Evolutionary conservation across 2,329 filamentous ascomycete species (phyloP).

Genomic region (Colletotrichum kahawae): DNA sequence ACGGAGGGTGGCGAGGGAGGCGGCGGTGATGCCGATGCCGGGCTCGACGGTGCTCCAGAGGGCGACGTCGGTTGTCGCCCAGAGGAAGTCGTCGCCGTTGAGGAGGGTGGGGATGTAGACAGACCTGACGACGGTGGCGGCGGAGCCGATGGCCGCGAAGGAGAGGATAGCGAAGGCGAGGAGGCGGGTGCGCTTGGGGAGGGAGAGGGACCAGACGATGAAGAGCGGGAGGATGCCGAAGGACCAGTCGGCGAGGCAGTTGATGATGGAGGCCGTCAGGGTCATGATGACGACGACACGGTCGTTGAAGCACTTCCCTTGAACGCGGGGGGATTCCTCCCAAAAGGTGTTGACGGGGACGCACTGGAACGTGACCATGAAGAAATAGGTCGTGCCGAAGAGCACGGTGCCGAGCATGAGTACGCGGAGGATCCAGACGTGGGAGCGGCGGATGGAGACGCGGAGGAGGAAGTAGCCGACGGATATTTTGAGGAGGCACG

Average conservation of each 20-base stretch:
- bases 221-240: slow-evolving; percentile 44
- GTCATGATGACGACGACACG: slow-evolving; percentile 32
- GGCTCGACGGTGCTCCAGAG: slow-evolving; percentile 52
- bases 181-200: slow-evolving; percentile 42
- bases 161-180: slow-evolving; percentile 36
- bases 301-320: slow-evolving; percentile 36
- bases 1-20: slow-evolving; percentile 42
- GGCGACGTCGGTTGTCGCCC: slow-evolving; percentile 45
- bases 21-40: slow-evolving; percentile 45
- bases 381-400: slow-evolving; percentile 44
- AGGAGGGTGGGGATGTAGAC: slow-evolving; percentile 43
- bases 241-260: slow-evolving; percentile 43
- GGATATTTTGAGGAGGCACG: slow-evolving; percentile 40
- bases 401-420: slow-evolving; percentile 39
- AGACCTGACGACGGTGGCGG: slow-evolving; percentile 48
- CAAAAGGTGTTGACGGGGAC: slow-evolving; percentile 43
- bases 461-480: slow-evolving; percentile 48
- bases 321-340: slow-evolving; percentile 30
- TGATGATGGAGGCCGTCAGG: slow-evolving; percentile 43
- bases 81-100: slow-evolving; percentile 45
- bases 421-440: slow-evolving; percentile 39
- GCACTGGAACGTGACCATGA: slow-evolving; percentile 46
- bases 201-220: slow-evolving; percentile 44
- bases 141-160: slow-evolving; percentile 36
- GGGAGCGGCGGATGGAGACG: slow-evolving; percentile 36